Evolutionary conservation across 345 rosid species (phyloP).

Genomic region (Excoecaria cochinchinensis): DNA sequence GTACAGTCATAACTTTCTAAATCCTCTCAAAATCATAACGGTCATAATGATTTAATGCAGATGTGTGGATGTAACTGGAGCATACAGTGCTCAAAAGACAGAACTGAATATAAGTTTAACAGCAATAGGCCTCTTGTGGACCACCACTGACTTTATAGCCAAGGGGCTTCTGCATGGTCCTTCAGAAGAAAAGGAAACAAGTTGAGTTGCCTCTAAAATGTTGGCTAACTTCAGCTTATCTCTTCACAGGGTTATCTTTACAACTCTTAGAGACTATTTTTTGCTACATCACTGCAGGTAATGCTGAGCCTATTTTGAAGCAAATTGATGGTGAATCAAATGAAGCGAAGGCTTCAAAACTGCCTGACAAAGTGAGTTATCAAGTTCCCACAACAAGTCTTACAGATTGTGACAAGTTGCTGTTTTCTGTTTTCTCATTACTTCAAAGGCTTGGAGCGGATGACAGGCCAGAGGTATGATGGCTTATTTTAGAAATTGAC

Average conservation of each 20-base stretch:
- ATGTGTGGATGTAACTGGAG: slow-evolving; percentile 97
- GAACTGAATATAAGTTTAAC: slow-evolving; percentile 95
- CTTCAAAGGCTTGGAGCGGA: slow-evolving; percentile 95
- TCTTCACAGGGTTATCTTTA: not conserved
- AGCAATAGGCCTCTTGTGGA: slow-evolving; percentile 93
- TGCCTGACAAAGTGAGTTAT: slow-evolving; percentile 30
- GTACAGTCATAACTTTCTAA: not conserved
- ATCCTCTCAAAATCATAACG: not conserved
- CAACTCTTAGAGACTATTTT: slow-evolving; percentile 6
- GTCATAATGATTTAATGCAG: slow-evolving; percentile 47
- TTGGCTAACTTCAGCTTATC: not conserved
- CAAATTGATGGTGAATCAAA: slow-evolving; percentile 44
- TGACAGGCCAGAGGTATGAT: slow-evolving; percentile 91
- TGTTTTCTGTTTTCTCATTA: slow-evolving; percentile 78
- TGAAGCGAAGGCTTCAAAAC: slow-evolving; percentile 37
- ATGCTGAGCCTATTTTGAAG: slow-evolving; percentile 29
- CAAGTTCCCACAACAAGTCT: slow-evolving; percentile 31
- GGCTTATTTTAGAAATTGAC: slow-evolving; percentile 4
- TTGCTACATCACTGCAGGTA: slow-evolving; percentile 33
- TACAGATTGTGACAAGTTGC: slow-evolving; percentile 61
- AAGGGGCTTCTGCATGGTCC: slow-evolving; percentile 55
- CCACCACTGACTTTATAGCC: slow-evolving; percentile 82
- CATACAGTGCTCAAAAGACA: slow-evolving; percentile 87
- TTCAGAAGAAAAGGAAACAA: slow-evolving; percentile 53
- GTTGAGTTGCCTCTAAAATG: slow-evolving; percentile 30